These are phyloP conservation scores for Aspergillus novoparasiticus DNA, from an alignment of 2,329 filamentous ascomycete genomes.

Conservation along the genomic window DNA sequence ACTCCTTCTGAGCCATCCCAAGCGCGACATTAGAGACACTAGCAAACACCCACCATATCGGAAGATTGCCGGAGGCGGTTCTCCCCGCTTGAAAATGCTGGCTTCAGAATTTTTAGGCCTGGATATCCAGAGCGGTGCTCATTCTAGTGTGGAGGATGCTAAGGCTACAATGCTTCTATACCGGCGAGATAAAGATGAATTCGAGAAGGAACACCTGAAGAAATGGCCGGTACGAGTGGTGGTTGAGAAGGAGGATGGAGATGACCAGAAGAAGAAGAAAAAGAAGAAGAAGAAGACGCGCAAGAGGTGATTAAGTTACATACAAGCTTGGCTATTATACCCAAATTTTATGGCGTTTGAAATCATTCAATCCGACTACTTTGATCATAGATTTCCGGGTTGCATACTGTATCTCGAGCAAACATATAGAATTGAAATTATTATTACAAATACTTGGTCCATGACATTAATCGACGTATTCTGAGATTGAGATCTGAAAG, in stretches of 20 bases:
- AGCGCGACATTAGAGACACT: conserved; percentile 80
- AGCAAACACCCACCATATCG: conserved; percentile 74
- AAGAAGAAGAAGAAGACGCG: conserved; percentile 51
- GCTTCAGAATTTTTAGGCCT: conserved; percentile 60
- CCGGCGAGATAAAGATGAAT: conserved; percentile 76
- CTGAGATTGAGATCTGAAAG: background rate
- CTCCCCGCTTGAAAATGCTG: conserved; percentile 58
- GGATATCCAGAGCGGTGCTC: conserved; percentile 62
- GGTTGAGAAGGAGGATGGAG: conserved; percentile 36
- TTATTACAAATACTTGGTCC: background rate
- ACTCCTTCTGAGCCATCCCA: conserved; percentile 76
- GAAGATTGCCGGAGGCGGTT: conserved; percentile 55
- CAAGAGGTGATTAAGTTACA: conserved; percentile 39
- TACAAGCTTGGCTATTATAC: conserved; percentile 19
- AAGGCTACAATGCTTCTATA: conserved; percentile 89
- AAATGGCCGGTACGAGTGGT: conserved; percentile 56
- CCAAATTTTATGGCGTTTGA: conserved; percentile 15
- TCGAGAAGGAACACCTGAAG: conserved; percentile 78
- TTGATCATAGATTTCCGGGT: background rate
- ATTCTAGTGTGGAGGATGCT: conserved; percentile 74
- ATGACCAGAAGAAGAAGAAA: conserved; percentile 44
- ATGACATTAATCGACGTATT: background rate
- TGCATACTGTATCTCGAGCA: background rate
- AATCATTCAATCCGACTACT: background rate
- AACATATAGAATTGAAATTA: background rate